These are phyloP conservation scores for Trichoderma gracile DNA, from an alignment of 2,329 filamentous ascomycete genomes.

Conservation along the genomic window DNA sequence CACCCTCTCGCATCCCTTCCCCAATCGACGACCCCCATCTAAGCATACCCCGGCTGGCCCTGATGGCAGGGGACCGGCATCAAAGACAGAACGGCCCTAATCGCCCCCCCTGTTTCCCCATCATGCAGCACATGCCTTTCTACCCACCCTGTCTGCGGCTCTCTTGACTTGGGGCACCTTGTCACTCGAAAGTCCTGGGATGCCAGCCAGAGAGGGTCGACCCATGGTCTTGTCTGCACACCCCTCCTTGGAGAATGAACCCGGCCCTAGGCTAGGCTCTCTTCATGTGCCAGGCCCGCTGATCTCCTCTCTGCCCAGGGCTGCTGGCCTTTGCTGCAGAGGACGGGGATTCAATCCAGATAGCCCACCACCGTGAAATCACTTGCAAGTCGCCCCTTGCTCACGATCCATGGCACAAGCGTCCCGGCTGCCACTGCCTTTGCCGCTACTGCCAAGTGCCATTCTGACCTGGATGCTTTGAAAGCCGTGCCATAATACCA, in stretches of 20 bases:
- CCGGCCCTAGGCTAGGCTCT: conserved; percentile 22
- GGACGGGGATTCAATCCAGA: conserved; percentile 25
- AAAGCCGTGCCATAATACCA: conserved; percentile 26
- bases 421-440: conserved; percentile 24
- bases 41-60: conserved; percentile 19
- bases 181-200: conserved; percentile 23
- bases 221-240: conserved; percentile 7
- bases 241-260: conserved; percentile 17
- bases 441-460: conserved; percentile 25
- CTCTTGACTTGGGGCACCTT: conserved; percentile 22
- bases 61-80: conserved; percentile 19
- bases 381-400: conserved; percentile 20
- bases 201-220: conserved; percentile 16
- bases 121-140: conserved; percentile 25
- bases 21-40: conserved; percentile 24
- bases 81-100: conserved; percentile 26
- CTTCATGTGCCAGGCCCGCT: conserved; percentile 27
- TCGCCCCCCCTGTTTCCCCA: conserved; percentile 26
- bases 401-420: conserved; percentile 26
- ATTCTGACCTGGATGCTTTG: conserved; percentile 18
- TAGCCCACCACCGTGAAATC: conserved; percentile 25
- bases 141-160: conserved; percentile 25
- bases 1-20: conserved; percentile 2
- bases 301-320: conserved; percentile 25
- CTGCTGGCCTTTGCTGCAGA: conserved; percentile 23